Evolutionary conservation across 495 filamentous ascomycete genomes (phyloP).

Genomic region (Lasiosphaeria hispida): DNA sequence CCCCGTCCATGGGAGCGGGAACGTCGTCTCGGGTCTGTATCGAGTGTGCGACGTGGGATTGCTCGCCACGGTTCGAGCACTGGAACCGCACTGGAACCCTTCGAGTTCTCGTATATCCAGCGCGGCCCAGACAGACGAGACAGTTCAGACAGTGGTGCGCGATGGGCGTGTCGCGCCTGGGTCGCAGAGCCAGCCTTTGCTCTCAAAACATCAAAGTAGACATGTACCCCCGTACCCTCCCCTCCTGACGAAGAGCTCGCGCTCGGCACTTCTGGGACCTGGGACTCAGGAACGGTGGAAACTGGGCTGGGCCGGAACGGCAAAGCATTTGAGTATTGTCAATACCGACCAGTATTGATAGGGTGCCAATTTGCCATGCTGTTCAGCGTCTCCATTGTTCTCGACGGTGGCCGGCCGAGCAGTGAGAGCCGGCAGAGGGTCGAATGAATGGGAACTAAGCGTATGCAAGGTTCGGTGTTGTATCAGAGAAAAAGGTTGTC

Average conservation of each 20-base stretch:
- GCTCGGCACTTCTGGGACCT: background rate
- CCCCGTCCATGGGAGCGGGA: constrained; percentile 20
- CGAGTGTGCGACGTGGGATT: background rate
- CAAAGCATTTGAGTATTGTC: no score
- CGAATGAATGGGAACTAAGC: constrained; percentile 27
- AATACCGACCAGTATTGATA: background rate
- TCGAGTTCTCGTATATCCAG: no score
- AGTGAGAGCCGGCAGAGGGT: constrained; percentile 12
- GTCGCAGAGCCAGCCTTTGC: no score
- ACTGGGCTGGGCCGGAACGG: background rate
- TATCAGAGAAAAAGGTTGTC: constrained; percentile 28
- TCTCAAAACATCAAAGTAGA: no score
- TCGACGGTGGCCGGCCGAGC: constrained; percentile 10
- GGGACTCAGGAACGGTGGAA: background rate
- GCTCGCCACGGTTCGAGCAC: no score
- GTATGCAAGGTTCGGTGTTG: constrained; percentile 39
- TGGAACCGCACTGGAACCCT: no score
- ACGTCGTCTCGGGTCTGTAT: constrained; percentile 23
- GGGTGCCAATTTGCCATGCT: constrained; percentile 16
- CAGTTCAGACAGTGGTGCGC: no score
- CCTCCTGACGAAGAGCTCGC: background rate
- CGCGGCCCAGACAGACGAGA: no score
- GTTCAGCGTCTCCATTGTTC: background rate
- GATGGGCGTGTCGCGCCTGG: no score
- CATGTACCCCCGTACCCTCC: no score